phyloP scores from a whole-genome alignment of 2,329 filamentous ascomycete genomes.

The Dothistroma pini region DNA sequence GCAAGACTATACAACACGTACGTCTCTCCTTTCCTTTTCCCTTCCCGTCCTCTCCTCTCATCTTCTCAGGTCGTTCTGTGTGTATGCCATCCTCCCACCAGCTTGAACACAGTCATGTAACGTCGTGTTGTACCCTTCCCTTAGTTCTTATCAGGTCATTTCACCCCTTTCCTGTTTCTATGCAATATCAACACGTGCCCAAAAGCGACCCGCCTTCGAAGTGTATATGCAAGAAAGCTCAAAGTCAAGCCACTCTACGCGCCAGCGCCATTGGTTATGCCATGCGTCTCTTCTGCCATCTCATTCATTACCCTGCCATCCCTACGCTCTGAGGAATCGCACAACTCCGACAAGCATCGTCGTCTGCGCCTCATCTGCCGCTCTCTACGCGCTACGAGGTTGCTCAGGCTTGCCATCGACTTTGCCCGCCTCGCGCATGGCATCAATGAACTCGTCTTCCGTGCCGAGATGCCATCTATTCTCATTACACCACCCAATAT shows the following conservation, averaged over 20 bases:
- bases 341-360: neutral
- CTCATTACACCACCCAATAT: constrained; percentile 41
- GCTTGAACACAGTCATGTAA: neutral
- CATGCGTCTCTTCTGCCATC: neutral
- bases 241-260: neutral
- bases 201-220: neutral
- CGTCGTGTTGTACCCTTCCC: neutral
- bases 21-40: neutral
- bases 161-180: neutral
- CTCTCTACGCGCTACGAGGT: neutral
- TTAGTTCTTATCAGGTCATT: neutral
- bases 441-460: constrained; percentile 41
- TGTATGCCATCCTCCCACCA: neutral
- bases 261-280: neutral
- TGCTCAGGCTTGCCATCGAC: constrained; percentile 22
- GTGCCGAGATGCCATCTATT: constrained; percentile 32
- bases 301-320: neutral
- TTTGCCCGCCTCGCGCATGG: constrained; percentile 38
- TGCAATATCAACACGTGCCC: neutral
- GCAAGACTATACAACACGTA: neutral
- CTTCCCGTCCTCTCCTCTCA: neutral
- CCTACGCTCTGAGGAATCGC: neutral
- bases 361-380: neutral
- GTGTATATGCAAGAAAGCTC: neutral
- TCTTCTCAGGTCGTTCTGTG: neutral